These are phyloP conservation scores for Gypsophila paniculata DNA, from an alignment of 179 eudicot genomes.

Conservation along the genomic window DNA sequence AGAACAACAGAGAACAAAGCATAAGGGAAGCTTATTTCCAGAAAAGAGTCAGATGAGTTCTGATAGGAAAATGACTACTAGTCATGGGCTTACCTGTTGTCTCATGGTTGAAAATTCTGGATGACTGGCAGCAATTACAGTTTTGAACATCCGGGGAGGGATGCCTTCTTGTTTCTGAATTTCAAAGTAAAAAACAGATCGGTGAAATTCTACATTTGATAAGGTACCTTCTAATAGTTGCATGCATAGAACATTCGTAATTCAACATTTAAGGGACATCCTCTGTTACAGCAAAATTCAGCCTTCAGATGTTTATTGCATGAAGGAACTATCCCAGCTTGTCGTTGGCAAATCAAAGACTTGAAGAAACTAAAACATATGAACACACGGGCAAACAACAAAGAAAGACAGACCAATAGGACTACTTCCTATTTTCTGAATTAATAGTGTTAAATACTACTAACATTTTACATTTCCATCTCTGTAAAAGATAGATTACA, in stretches of 20 bases:
- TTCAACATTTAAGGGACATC: not conserved
- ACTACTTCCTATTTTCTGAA: not conserved
- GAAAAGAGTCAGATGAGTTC: slow-evolving; percentile 3
- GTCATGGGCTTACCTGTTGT: slow-evolving; percentile 61
- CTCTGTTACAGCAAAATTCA: not conserved
- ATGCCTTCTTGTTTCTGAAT: slow-evolving; percentile 90
- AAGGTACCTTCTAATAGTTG: not conserved
- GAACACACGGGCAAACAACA: not conserved
- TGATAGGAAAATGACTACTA: not conserved
- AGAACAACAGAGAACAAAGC: not conserved
- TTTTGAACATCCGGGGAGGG: slow-evolving; percentile 95
- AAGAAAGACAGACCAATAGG: too few species aligned
- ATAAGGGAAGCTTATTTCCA: slow-evolving; percentile 3
- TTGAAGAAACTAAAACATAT: not conserved
- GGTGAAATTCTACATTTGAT: not conserved
- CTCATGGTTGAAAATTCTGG: slow-evolving; percentile 97
- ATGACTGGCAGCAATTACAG: slow-evolving; percentile 95
- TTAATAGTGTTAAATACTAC: not conserved
- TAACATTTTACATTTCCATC: not conserved
- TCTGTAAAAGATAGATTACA: not conserved
- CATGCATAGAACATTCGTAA: not conserved
- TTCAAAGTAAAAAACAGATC: slow-evolving; percentile 1
- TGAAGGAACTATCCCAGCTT: not conserved
- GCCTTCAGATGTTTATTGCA: not conserved
- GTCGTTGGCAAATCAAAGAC: not conserved